phyloP scores from a whole-genome alignment of 2,329 filamentous ascomycete genomes.

The Colletotrichum falcatum region DNA sequence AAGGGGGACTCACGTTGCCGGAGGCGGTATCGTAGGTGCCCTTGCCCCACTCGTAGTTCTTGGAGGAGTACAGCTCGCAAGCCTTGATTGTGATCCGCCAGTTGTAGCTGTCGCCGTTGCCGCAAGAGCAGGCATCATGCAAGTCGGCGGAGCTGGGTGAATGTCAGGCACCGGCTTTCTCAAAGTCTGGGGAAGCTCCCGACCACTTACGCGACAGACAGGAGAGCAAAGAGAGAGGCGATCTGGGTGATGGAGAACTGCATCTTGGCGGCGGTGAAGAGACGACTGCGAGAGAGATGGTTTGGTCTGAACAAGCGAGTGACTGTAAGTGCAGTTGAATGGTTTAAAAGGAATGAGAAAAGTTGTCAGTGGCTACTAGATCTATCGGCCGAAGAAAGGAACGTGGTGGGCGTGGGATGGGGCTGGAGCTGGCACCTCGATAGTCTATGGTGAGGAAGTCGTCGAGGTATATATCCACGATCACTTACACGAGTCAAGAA shows the following conservation, averaged over 20 bases:
- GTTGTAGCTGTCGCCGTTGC: conserved; percentile 45
- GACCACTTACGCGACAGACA: conserved; percentile 31
- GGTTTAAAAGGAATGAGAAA: conserved; percentile 36
- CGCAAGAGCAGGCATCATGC: conserved; percentile 43
- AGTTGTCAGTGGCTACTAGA: conserved; percentile 34
- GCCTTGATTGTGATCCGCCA: conserved; percentile 44
- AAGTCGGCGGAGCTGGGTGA: conserved; percentile 42
- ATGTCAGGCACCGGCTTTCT: neutral
- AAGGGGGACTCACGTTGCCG: conserved; percentile 33
- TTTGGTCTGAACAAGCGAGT: conserved; percentile 25
- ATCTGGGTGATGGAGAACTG: conserved; percentile 36
- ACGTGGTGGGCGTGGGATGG: conserved; percentile 34
- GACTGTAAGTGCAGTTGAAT: conserved; percentile 16
- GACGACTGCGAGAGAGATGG: neutral
- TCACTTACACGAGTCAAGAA: conserved; percentile 20
- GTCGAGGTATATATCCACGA: conserved; percentile 38
- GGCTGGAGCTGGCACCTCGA: conserved; percentile 21
- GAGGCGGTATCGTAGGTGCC: conserved; percentile 38
- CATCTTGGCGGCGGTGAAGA: conserved; percentile 31
- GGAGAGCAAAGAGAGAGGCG: conserved; percentile 24
- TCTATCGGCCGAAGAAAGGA: conserved; percentile 39
- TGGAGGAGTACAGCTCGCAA: conserved; percentile 39
- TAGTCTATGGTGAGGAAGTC: conserved; percentile 6
- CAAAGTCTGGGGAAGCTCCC: neutral
- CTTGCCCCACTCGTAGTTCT: conserved; percentile 36